Evolutionary conservation across 2,329 filamentous ascomycete species (phyloP), one percentile per base, ranked within the genome.

Genomic region (Onygena corvina): DNA sequence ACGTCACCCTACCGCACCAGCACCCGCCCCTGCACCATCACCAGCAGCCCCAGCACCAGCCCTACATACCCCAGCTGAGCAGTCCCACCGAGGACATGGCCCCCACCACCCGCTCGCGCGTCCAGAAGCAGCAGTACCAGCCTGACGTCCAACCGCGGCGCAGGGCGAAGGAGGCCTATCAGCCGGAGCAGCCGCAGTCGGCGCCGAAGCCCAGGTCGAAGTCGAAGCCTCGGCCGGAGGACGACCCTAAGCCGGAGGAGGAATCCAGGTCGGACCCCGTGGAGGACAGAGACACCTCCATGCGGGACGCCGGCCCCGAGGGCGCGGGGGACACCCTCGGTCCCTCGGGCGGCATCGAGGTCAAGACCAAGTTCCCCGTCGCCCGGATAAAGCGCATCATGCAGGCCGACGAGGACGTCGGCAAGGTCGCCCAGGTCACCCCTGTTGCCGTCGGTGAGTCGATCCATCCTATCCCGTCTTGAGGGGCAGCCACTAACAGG

Each of bases 361-460:
- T 98, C 59, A 86, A 80, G 67, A 96, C 90, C 29, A 95, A 95
- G 61, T 98, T 98, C 61, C 92, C 92, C 1, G 94, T 94, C 27
- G 92, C 92, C 11, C 79, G 92, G 54, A 98, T 98, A 72, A 98
- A 98, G 75, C 81, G 92, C 47, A 96, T 98, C 61, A 96, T 98
- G 92, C 92, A 98, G 69, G 90, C 90, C 8, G 92, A 98, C 62
- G 92, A 98, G 63, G 92, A 98, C 64, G 89, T 98, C 0, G 92
- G 92, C 54, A 98, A 98, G 70, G 92, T 98, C 7, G 89, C 92
- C 3, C 92, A 98, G 67, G 92, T 96, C 53, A 95, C 92, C 0
- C 90, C 90, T 12, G 93, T 94, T 50, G 92, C 90, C 21, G 90
- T 96, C 38, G 80, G 79, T 80, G 75, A 61, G 77, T 66, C 9